A percentile compares a stretch with the other conserved stretches of the same genome.
Evolutionary conservation across 202 grass and related monocot genomes (phyloP).

Genomic region (Digitaria exilis): DNA sequence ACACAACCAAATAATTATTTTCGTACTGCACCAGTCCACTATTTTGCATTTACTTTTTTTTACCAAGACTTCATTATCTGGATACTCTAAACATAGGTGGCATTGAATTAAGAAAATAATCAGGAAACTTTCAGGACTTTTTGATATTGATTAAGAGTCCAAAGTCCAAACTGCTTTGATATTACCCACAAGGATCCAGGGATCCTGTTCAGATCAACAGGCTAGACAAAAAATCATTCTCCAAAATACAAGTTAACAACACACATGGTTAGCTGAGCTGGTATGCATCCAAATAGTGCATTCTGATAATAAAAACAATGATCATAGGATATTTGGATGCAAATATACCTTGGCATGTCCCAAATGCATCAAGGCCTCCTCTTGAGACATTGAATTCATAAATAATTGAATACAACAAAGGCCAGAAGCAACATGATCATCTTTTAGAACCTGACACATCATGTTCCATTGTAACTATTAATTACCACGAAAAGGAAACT

Average conservation of each 20-base stretch:
- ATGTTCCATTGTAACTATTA: constrained; percentile 34
- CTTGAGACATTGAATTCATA: constrained; percentile 89
- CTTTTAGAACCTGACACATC: constrained; percentile 79
- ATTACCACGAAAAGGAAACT: constrained; percentile 5
- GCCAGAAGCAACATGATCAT: constrained; percentile 89
- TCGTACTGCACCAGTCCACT: not conserved
- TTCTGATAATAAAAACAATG: constrained; percentile 13
- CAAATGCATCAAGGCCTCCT: constrained; percentile 89
- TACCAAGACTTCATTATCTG: not conserved
- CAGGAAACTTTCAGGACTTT: not conserved
- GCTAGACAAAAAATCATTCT: constrained; percentile 17
- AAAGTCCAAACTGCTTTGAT: constrained; percentile 2
- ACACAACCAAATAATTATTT: constrained; percentile 20
- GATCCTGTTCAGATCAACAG: not conserved
- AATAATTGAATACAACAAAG: constrained; percentile 95
- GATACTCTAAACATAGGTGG: constrained; percentile 4
- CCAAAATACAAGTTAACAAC: constrained; percentile 17
- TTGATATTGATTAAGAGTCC: not conserved
- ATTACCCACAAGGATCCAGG: not conserved
- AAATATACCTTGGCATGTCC: constrained; percentile 77
- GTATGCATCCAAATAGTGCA: constrained; percentile 22
- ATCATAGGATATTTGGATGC: constrained; percentile 12
- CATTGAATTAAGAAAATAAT: not conserved
- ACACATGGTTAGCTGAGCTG: not conserved
- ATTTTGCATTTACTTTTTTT: not conserved